Percentiles rank a stretch among this genome's conserved stretches.
These are phyloP conservation scores for Colletotrichum falcatum DNA, from an alignment of 2,329 filamentous ascomycete genomes.

Conservation along the genomic window DNA sequence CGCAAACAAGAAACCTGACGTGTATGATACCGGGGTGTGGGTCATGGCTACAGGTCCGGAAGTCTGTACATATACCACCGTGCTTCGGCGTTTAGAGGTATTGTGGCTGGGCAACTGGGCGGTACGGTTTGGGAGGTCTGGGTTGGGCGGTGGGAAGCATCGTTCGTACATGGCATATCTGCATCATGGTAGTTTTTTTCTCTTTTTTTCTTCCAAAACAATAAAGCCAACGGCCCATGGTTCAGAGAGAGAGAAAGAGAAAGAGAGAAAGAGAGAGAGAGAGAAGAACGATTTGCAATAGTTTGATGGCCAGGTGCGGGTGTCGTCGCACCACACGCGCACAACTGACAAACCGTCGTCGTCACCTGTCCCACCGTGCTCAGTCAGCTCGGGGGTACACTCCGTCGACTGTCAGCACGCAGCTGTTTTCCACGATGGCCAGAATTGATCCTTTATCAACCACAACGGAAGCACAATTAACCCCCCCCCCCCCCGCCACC, in stretches of 20 bases:
- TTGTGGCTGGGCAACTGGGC: conserved; percentile 29
- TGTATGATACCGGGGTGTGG: conserved; percentile 36
- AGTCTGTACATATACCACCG: conserved; percentile 37
- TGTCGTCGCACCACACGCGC: background rate
- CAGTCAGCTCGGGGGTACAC: conserved; percentile 34
- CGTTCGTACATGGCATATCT: conserved; percentile 31
- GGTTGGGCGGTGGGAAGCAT: conserved; percentile 26
- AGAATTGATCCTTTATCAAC: no score
- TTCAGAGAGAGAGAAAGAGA: background rate
- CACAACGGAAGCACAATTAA: no score
- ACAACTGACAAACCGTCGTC: background rate
- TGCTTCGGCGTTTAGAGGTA: conserved; percentile 37
- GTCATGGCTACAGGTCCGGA: conserved; percentile 32
- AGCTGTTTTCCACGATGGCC: no score
- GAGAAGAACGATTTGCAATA: background rate
- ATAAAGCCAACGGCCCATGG: conserved; percentile 2
- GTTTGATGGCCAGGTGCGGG: background rate
- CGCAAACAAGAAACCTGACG: conserved; percentile 8
- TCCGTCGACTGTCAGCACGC: no score
- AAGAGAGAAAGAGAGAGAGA: background rate
- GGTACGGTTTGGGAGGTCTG: conserved; percentile 19
- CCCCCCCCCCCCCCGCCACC: no score
- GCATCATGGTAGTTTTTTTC: conserved; percentile 35
- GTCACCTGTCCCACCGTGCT: conserved; percentile 16
- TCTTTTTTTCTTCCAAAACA: no score